A percentile compares a stretch with the other conserved stretches of the same genome.
Conservation (phyloP, 495 filamentous ascomycete genomes). For the Xylaria grammica region DNA sequence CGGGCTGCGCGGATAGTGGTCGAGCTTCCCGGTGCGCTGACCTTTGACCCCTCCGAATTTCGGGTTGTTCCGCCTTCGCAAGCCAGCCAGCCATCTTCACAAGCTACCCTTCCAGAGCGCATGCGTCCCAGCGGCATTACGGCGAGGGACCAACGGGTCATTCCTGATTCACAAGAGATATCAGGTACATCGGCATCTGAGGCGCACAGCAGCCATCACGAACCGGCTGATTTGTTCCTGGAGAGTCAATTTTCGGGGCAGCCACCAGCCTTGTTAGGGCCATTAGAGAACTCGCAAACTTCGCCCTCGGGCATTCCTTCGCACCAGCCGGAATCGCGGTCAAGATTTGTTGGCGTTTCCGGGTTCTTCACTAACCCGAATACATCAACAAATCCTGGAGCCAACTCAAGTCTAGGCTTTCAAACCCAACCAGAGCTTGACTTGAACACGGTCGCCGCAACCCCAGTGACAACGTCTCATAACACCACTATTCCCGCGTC, state of each 20-base stretch:
- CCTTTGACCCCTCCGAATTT: slow-evolving; percentile 25
- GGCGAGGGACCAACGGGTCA: slow-evolving; percentile 20
- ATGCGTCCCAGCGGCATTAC: background rate
- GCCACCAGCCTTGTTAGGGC: slow-evolving; percentile 7
- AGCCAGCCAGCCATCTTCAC: slow-evolving; percentile 17
- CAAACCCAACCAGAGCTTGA: slow-evolving; percentile 33
- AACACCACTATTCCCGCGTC: slow-evolving; percentile 18
- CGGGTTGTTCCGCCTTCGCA: slow-evolving; percentile 14
- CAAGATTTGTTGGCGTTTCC: slow-evolving; percentile 7
- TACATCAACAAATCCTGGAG: slow-evolving; percentile 4
- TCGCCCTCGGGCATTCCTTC: slow-evolving; percentile 30
- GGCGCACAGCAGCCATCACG: slow-evolving; percentile 17
- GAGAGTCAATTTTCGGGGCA: slow-evolving; percentile 20
- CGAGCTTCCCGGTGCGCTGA: slow-evolving; percentile 19
- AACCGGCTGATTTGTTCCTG: slow-evolving; percentile 2
- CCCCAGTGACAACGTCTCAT: slow-evolving; percentile 9
- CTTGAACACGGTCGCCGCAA: slow-evolving; percentile 11
- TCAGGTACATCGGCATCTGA: slow-evolving; percentile 25
- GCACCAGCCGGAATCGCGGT: slow-evolving; percentile 30
- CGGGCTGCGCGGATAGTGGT: slow-evolving; percentile 20
- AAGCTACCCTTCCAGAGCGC: slow-evolving; percentile 8
- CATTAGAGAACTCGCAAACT: background rate
- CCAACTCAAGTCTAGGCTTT: slow-evolving; percentile 23
- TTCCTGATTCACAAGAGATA: slow-evolving; percentile 36
- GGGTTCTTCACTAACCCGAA: slow-evolving; percentile 10